Base-by-base conservation (phyloP, 148 eudicot genomes). In the Vaccinium myrtillus region DNA sequence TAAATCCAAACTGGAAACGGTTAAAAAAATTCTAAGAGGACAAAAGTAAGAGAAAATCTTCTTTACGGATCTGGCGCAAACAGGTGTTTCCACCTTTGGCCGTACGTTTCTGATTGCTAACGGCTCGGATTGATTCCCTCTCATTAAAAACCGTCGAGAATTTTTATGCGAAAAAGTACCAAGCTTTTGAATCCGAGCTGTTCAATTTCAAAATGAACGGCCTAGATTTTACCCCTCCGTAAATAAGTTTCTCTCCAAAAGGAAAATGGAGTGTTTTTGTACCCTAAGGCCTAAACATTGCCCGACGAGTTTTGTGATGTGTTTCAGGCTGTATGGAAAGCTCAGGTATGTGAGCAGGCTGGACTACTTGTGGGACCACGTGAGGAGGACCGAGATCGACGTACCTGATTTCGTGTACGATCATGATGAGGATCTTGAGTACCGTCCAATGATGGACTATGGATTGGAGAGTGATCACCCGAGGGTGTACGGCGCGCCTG, bases 391-490 rank as follows among this genome's bases (percentile, higher is more conserved):
- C 46, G 94, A 89, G 82, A 85, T 92, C 18, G 91, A 90, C 76
- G 69, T 94, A 2, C 94, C 93, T 0, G 93, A 93, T 13, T 94
- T 86, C 19, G 98, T 94, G 78, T 78, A 86, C 46, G 93, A 94
- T 70, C 98, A 93, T 23, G 98, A 94, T 69, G 90, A 92, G 61
- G 95, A 92, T n/a, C 83, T 94, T 23, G 98, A 94, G 87, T 87
- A 89, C 73, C 93, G 91, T 82, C 98, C 92, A 79, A 90, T 90
- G 94, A 91, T 93, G 94, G 95, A 91, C 43, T 91, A 88, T 11
- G 94, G 95, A 2, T 32, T 92, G 75, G 95, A 94, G 91, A 93
- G 95, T 50, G 98, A 94, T 87, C 91, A 92, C 61, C 91, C 93
- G 6, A 88, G 98, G 87, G 92, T 90, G 11, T 89, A 89, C 83